Evolutionary conservation across 106 monocot species (phyloP), one percentile per base, ranked within the genome.

Genomic region (Phalaenopsis equestris): DNA sequence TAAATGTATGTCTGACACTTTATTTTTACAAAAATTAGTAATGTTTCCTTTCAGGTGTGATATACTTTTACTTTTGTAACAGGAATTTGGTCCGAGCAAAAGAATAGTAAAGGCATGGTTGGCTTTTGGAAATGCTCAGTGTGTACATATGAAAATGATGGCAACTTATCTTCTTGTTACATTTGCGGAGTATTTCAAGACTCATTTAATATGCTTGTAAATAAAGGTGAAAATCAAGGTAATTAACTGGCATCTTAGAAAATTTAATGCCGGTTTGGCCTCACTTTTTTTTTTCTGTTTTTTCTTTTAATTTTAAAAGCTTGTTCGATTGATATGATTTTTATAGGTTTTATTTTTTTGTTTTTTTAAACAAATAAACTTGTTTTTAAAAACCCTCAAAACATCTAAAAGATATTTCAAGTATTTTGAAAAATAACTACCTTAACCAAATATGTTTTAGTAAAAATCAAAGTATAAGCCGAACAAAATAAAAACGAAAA

Each of bases 91-190:
- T 42, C 42, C 0, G n/a, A 45, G 45, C 45, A 75, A 45, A 75
- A 19, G 24, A 21, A 75, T 16, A 7, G 6, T 75, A n/a, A 43
- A 45, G n/a, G 74, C 41, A 45, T 5, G 19, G n/a, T n/a, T 75
- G 82, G 37, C 1, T 17, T 84, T 24, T 91, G 91, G 91, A 55
- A 55, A 47, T 91, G 91, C 75, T 85, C 85, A 5, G 82, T 91
- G 11, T 91, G 91, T 74, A 91, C 87, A 19, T 87, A 83, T 77
- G 82, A 87, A 6, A 91, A 91, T 80, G 81, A 87, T 67, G 85
- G 85, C 1, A 80, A 42, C 57, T 87, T 85, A 78, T 76, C 80
- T 4, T 89, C 75, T 49, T 91, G 91, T 75, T 86, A 91, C 38
- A 83, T 85, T 4, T 91, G 91, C 74, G 89, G 89, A 47, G 90